phyloP scores from a whole-genome alignment of 345 rosid genomes.

The Sisymbrium irio region DNA sequence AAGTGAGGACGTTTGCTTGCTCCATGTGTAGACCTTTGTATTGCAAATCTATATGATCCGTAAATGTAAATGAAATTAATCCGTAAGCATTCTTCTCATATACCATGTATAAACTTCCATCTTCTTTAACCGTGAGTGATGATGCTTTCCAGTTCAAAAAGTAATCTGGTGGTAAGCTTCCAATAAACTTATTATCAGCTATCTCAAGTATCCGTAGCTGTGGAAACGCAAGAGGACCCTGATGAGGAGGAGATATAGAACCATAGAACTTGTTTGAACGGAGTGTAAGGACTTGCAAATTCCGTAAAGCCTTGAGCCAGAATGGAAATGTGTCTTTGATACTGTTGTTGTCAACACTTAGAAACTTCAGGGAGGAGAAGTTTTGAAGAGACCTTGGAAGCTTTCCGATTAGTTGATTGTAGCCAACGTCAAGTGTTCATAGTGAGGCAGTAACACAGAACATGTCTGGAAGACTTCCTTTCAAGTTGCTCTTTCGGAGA shows the following conservation, averaged over 20 bases:
- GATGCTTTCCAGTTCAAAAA: neutral
- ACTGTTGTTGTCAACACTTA: constrained; percentile 1
- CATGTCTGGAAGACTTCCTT: constrained; percentile 28
- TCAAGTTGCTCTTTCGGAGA: constrained; percentile 27
- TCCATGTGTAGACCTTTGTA: constrained; percentile 17
- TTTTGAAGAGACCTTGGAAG: constrained; percentile 14
- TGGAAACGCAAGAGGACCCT: neutral
- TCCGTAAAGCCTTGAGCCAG: neutral
- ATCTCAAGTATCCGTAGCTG: neutral
- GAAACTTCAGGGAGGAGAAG: constrained; percentile 4
- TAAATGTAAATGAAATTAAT: neutral
- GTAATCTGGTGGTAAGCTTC: neutral
- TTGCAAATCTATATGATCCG: constrained; percentile 5
- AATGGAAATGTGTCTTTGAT: neutral
- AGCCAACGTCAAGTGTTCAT: constrained; percentile 28
- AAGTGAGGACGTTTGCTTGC: neutral
- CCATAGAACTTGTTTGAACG: neutral
- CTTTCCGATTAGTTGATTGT: constrained; percentile 23
- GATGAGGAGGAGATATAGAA: neutral
- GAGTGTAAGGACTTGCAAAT: neutral
- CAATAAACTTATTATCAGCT: neutral
- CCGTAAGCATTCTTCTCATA: neutral
- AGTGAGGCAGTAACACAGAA: neutral
- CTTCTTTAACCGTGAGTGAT: neutral
- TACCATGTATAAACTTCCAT: neutral